These are phyloP conservation scores for Conringia planisiliqua DNA, from an alignment of 345 rosid genomes.

Conservation along the genomic window DNA sequence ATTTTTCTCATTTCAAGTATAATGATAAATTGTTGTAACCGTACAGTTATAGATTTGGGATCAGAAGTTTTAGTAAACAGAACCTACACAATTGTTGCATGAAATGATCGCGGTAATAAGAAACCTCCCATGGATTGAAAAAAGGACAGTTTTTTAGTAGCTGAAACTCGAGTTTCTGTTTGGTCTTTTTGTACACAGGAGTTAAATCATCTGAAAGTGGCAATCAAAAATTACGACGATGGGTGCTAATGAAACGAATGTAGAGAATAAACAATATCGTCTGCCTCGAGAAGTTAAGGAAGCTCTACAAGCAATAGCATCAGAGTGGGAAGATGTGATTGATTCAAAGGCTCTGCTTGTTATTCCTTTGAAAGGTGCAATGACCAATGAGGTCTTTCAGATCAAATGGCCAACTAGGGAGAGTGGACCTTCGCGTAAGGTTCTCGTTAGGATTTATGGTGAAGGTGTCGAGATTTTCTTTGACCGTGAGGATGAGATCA, in stretches of 20 bases:
- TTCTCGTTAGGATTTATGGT: constrained; percentile 82
- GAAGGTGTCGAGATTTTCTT: constrained; percentile 89
- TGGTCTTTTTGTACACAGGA: neutral
- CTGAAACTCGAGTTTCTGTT: neutral
- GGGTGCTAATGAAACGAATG: constrained; percentile 23
- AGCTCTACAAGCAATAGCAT: constrained; percentile 57
- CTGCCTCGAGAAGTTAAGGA: constrained; percentile 41
- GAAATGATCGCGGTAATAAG: neutral
- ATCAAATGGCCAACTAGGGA: constrained; percentile 70
- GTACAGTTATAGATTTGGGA: neutral
- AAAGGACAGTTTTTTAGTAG: neutral
- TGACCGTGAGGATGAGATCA: constrained; percentile 71
- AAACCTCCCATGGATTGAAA: neutral
- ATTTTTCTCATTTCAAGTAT: neutral
- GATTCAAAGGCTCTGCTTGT: constrained; percentile 55
- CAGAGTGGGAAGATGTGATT: constrained; percentile 69
- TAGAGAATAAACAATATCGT: constrained; percentile 31
- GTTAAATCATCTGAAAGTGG: neutral
- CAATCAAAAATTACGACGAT: neutral
- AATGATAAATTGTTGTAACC: neutral
- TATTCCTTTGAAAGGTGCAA: constrained; percentile 73
- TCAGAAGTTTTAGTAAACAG: neutral
- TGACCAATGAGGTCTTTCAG: constrained; percentile 91
- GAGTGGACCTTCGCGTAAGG: constrained; percentile 39
- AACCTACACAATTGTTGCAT: constrained; percentile 9